Base-by-base conservation (phyloP, 345 rosid species). In the Salix udensis region DNA sequence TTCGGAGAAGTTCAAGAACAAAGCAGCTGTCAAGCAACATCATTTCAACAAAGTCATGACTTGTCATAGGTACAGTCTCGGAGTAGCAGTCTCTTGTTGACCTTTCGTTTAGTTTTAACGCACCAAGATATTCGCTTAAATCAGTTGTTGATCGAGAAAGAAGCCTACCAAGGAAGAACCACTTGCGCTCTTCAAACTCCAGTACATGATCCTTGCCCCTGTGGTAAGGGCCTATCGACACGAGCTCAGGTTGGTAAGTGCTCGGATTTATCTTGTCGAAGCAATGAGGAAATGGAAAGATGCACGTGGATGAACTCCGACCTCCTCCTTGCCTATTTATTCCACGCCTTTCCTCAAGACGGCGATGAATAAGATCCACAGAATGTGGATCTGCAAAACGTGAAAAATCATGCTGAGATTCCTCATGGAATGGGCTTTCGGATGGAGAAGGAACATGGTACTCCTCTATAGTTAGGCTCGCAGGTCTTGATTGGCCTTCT, bases 1-100 rank as follows among this genome's bases (percentile, higher is more conserved):
- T 75, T 16, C 34, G 16, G 36, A 34, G 8, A 72, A 82, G 58
- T 60, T 76, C 82, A 21, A 76, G 8, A 21, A 82, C 42, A 10
- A 79, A 82, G 66, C 82, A 82, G 16, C 82, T 74, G 16, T 78
- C 85, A 4, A 82, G 72, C 40, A 82, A 12, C 73, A 78, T 78
- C 81, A 71, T 78, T 76, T 74, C 64, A 21, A 71, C 11, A 2
- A 82, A 72, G 28, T 75, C 70, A 8, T 42, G 65, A 11, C 46
- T 46, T 2, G 48, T 9, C 60, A 67, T 71, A 2, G 1, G 4
- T 9, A 11, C 11, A 19, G 4, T 3, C 28, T 61, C 82, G 2
- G 82, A 67, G 67, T 79, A 78, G 46, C 72, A 64, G 12, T 7
- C 61, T 76, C 34, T 30, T 13, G 34, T 14, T 0, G 16, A 52